Evolutionary conservation across 1,139 yeast genomes (phyloP).

Genomic region (Insectozyma bohioensis): DNA sequence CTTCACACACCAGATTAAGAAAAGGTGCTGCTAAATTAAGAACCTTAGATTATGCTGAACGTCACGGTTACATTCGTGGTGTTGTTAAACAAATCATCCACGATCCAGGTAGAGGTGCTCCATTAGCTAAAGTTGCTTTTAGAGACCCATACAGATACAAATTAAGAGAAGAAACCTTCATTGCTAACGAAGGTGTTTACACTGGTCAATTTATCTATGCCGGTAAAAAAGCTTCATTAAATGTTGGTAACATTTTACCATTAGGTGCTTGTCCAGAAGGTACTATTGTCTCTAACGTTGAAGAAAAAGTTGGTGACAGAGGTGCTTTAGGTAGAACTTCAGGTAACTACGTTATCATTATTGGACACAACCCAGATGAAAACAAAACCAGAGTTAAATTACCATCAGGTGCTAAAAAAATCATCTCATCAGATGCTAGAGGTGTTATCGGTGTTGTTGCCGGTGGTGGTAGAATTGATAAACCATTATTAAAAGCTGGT

Average conservation of each 20-base stretch:
- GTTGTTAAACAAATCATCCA: conserved; percentile 97
- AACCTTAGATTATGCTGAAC: conserved; percentile 98
- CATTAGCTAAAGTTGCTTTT: conserved; percentile 98
- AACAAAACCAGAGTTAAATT: conserved; percentile 98
- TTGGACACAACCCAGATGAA: conserved; percentile 99
- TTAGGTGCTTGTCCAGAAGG: conserved; percentile 98
- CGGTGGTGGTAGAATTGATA: conserved; percentile 99
- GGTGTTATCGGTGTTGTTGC: conserved; percentile 99
- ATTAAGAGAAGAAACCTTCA: conserved; percentile 97
- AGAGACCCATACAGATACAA: conserved; percentile 99
- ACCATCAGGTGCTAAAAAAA: conserved; percentile 98
- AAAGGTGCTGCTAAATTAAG: conserved; percentile 99
- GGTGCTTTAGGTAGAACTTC: conserved; percentile 99
- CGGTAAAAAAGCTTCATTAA: conserved; percentile 97
- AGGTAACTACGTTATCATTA: conserved; percentile 98
- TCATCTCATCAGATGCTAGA: conserved; percentile 93
- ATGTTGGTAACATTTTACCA: conserved; percentile 97
- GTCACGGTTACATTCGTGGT: conserved; percentile 99
- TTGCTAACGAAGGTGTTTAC: conserved; percentile 99
- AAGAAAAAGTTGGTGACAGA: conserved; percentile 99
- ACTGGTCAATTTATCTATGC: conserved; percentile 99
- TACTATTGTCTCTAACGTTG: conserved; percentile 97
- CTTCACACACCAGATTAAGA: conserved; percentile 99
- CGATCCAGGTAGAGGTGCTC: conserved; percentile 99
- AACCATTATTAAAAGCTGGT: conserved; percentile 99